These are phyloP conservation scores for Calonectria fujianensis DNA, from an alignment of 2,329 filamentous ascomycete genomes.

Conservation along the genomic window DNA sequence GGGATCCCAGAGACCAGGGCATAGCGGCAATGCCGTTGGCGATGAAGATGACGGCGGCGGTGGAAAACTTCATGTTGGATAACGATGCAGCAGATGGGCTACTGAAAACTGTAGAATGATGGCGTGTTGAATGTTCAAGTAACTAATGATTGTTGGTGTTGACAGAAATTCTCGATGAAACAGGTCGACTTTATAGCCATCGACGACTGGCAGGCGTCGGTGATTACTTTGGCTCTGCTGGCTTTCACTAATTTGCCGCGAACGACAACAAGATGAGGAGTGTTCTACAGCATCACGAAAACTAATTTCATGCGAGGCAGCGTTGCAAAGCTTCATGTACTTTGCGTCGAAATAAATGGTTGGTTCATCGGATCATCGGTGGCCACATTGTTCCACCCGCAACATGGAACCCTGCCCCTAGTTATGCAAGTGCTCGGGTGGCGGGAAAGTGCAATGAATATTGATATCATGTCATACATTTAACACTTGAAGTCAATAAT, in stretches of 20 bases:
- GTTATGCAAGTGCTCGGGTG: background rate
- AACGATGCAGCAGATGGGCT: background rate
- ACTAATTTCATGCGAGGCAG: background rate
- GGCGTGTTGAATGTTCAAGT: background rate
- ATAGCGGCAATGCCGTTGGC: constrained; percentile 21
- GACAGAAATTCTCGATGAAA: background rate
- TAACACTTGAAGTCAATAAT: too few relatives aligned
- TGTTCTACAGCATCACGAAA: background rate
- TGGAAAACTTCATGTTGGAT: constrained; percentile 25
- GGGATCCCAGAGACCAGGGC: constrained; percentile 4
- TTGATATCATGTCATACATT: too few relatives aligned
- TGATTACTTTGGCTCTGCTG: background rate
- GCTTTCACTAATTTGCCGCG: too few relatives aligned
- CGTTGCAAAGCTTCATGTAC: background rate
- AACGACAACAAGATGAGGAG: too few relatives aligned
- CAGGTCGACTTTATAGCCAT: background rate
- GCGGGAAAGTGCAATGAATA: background rate
- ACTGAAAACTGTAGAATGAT: background rate
- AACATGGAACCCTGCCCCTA: background rate
- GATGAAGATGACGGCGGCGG: background rate
- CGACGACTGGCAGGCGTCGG: background rate
- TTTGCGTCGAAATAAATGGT: background rate
- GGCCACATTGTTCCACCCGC: background rate
- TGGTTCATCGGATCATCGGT: constrained; percentile 12
- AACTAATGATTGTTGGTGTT: background rate